Base-by-base conservation (phyloP, 2,329 filamentous ascomycete genomes). In the Epichloe festucae region DNA sequence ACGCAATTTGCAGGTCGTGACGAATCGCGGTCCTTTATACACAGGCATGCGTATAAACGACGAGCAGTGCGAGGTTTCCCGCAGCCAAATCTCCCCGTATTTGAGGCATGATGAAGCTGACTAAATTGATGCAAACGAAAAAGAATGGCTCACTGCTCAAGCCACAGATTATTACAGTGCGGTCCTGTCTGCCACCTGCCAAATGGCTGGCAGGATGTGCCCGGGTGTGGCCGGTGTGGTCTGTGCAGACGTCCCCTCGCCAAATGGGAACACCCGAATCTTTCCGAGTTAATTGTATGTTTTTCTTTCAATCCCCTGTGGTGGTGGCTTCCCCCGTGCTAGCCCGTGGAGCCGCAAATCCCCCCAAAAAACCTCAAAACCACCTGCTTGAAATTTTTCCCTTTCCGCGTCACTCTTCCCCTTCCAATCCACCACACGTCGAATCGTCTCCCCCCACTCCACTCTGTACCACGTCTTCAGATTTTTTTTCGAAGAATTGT, bases 201-300 rank as follows among this genome's bases (percentile, higher is more conserved):
- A 50, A 44, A 35, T 52, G 44, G 50, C 43, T 46, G 47, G 41
- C 21, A 19, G 19, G n/a, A 21, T 27, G 46, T 46, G 27, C 47
- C 40, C 51, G 48, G 43, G 46, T 41, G 38, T 40, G 46, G 46
- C 46, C 42, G 39, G 42, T 27, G 21, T 52, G 42, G 49, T 38
- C 38, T 42, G 42, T 52, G 51, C 43, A 39, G 23, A 15, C 10
- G 34, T 46, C 34, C 19, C 46, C 34, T 45, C 44, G 40, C 53
- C 53, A 54, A 54, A 50, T 52, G 47, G 39, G 48, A 48, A 19
- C 12, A 46, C 51, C 53, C 53, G 53, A 51, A 35, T 53, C 35
- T 53, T 54, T n/a, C 53, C 51, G 53, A 53, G 15, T 27, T 11
- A 35, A 31, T 17, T 17, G 17, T 41, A 40, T 48, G 46, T 38